Percentiles rank a stretch among this genome's conserved stretches.
Evolutionary conservation across 208 protist genomes (phyloP).

Genomic region (Leishmania gerbilli): DNA sequence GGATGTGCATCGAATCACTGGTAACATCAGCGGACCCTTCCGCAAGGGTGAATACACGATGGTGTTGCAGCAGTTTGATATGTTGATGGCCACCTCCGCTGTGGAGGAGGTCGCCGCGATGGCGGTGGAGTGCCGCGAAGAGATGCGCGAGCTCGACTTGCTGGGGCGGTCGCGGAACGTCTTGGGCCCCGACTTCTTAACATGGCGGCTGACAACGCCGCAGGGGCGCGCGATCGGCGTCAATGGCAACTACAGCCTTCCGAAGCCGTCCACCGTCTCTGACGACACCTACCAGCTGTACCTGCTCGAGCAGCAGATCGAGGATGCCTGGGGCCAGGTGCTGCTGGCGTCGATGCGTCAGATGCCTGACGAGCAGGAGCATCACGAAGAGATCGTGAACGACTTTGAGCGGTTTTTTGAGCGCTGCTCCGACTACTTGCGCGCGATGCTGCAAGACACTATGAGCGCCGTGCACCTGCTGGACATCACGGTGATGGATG

Average conservation of each 20-base stretch:
- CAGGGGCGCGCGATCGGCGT: constrained; percentile 25
- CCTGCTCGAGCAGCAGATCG: constrained; percentile 34
- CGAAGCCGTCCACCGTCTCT: constrained; percentile 22
- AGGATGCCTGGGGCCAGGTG: constrained; percentile 65
- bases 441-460: constrained; percentile 41
- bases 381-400: constrained; percentile 68
- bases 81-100: constrained; percentile 51
- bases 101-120: constrained; percentile 37
- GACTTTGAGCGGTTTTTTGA: constrained; percentile 67
- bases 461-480: constrained; percentile 44
- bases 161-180: constrained; percentile 40
- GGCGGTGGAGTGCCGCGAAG: constrained; percentile 28
- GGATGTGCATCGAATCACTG: constrained; percentile 17
- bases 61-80: constrained; percentile 81
- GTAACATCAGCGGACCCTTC: constrained; percentile 30
- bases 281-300: constrained; percentile 24
- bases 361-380: constrained; percentile 66
- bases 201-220: constrained; percentile 30
- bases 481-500: constrained; percentile 27
- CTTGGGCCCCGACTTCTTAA: constrained; percentile 44
- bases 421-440: constrained; percentile 63
- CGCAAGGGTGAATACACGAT: constrained; percentile 60
- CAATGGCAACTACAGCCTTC: constrained; percentile 29
- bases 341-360: constrained; percentile 57
- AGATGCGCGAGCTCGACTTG: constrained; percentile 33